Base-by-base conservation (phyloP, 176 grass and related monocot species). In the Neostapfia colusana region DNA sequence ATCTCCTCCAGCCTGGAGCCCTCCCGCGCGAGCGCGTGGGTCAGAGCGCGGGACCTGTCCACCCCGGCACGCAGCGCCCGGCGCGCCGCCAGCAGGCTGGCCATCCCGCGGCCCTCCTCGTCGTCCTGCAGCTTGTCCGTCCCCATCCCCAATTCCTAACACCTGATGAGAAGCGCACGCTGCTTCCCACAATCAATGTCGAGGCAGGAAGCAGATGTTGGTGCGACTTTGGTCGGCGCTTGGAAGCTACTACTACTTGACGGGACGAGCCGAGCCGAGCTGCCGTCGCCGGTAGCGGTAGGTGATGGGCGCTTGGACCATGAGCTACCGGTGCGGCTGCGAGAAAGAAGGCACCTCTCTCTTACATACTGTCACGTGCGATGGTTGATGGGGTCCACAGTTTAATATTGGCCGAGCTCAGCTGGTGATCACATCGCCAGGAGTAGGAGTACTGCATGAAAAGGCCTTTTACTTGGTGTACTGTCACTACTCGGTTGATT, bases 21-120 rank as follows among this genome's bases (percentile, higher is more conserved):
- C 0, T 85, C 36, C 0, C 87, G 89, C 2, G 68, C 54, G 0
- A 97, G 75, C 25, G 84, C 89, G 14, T 31, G 31, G 31, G 31
- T 31, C 2, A 31, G 31, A 3, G 31, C 31, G 31, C 89, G 76
- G 14, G 91, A 94, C 59, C 63, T 67, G 8, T 93, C 86, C 4
- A 94, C 57, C 1, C 86, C 82, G 0, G 85, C 73, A 0, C 71
- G 82, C 11, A 98, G 84, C 10, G 79, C 79, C 5, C 46, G 14
- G 0, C 89, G 86, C 9, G 95, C 95, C 2, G 89, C 69, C 20
- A 67, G 36, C 8, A 98, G 89, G 18, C 67, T 76, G 1, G 76
- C 64, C 55, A 93, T 62, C 17, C 69, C 26, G 25, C 44, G 41
- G 13, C 48, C 67, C n/a, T 69, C 72, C 5, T 77, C 38, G 6